Evolutionary conservation across 306 rosid species (phyloP), one percentile per base, ranked within the genome.

Genomic region (Comarum palustre): DNA sequence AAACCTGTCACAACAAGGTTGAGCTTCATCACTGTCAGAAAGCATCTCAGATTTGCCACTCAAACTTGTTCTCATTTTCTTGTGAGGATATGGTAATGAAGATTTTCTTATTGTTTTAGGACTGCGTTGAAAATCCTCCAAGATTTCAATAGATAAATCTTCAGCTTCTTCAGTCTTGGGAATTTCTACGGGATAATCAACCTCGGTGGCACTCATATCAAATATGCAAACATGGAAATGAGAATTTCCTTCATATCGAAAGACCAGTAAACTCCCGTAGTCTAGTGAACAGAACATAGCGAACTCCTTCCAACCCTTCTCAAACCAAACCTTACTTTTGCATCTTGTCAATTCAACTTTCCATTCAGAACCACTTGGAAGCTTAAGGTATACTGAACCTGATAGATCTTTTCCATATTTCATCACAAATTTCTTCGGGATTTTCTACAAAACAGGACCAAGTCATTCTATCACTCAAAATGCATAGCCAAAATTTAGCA

Each of bases 341-440:
- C 57, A 55, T 25, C 63, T 72, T 11, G 16, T 16, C 42, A 72
- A 41, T 22, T 63, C 75, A 17, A 72, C 67, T 6, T 72, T 15
- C 75, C 75, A 72, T 22, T 72, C 67, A 24, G 42, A 27, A 4
- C 54, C 75, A 72, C 48, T 50, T 5, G 43, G 58, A 25, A 72
- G 66, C n/a, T 57, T 72, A 25, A 72, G 22, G 39, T 17, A 39
- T 16, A 43, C 29, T 41, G 13, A 13, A 24, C 13, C 41, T 8
- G 36, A 24, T 4, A 72, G 47, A 8, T 62, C 54, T 15, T 16
- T 24, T 2, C 75, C 67, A 57, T 72, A 20, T 41, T 72, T 4
- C 48, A 32, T 58, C 55, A 72, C 75, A 57, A 72, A 72, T 22
- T 57, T 57, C 22, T 41, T 72, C 2, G 67, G 75, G 1, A 72